Evolutionary conservation across 2,329 filamentous ascomycete species (phyloP), one percentile per base, ranked within the genome.

Genomic region (Alternaria longipes): DNA sequence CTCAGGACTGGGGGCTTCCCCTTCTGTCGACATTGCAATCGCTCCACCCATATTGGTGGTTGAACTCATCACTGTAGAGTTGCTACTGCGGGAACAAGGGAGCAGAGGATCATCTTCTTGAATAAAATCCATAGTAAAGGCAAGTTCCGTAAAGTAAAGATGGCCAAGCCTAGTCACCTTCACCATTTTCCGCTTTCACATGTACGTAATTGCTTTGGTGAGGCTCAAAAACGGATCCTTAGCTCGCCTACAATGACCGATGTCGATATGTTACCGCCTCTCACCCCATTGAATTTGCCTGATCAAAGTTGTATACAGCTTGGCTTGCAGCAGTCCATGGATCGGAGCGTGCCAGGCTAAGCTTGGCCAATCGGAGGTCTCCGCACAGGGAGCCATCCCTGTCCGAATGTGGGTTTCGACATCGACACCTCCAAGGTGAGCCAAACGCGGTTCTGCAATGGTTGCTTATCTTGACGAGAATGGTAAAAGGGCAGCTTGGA

Each of bases 301-400:
- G 40, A 60, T 51, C 38, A 47, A 24, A 56, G 46, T 34, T 30
- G 38, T 56, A 42, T 46, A 52, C 28, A 42, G 47, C 54, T 60
- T 57, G 58, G 58, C 58, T 52, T 57, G 58, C 58, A 57, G 41
- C 20, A 41, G 8, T 26, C 54, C 40, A 26, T 46, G n/a, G 22
- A 60, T 56, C 18, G 26, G 56, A 41, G 41, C 24, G 18, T 41
- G 12, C 34, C 50, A 40, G 18, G 26, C 34, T 38, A 16, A 28
- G 26, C n/a, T 32, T 8, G 34, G 16, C 58, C 58, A 60, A 60
- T 60, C 40, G 46, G 54, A 30, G 28, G 16, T 6, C 24, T 24
- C 22, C 38, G 42, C 32, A 16, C 30, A 20, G 47, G 20, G 26
- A 12, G 20, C 16, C 8, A 38, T 18, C 55, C 41, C 51, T 50